Conservation (phyloP, 495 filamentous ascomycete species). For the Cenococcum geophilum region DNA sequence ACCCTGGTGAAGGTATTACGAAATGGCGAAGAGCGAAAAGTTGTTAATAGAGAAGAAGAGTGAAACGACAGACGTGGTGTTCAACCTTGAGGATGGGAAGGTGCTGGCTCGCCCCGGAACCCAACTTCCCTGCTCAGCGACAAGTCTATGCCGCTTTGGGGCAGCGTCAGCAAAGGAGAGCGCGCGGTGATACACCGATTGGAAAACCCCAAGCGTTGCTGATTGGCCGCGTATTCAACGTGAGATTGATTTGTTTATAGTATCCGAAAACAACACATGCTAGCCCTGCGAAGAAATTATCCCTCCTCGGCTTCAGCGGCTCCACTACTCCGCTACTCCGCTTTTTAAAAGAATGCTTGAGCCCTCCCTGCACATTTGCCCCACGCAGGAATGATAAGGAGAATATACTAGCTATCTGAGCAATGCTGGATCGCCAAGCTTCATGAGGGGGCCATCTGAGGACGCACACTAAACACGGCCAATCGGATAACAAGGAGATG, state of each 20-base stretch:
- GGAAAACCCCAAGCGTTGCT: not conserved
- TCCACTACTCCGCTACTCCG: not conserved
- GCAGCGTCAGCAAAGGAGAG: not conserved
- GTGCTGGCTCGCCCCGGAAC: not conserved
- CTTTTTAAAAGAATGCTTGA: not conserved
- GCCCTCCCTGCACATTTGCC: not conserved
- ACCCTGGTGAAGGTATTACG: slow-evolving; percentile 6
- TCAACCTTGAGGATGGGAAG: not conserved
- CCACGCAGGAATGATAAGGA: not conserved
- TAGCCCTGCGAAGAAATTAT: not conserved
- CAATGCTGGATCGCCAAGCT: not conserved
- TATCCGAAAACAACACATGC: not conserved
- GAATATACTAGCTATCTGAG: not conserved
- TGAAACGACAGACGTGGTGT: slow-evolving; percentile 1
- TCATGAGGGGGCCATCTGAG: not conserved
- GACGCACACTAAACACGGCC: not conserved
- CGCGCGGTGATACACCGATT: not conserved
- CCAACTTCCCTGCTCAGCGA: slow-evolving; percentile 7
- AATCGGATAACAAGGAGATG: not conserved
- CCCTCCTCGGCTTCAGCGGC: not conserved
- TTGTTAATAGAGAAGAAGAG: slow-evolving; percentile 6
- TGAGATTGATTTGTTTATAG: slow-evolving; percentile 1
- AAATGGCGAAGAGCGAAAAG: not conserved
- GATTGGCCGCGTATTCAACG: not conserved
- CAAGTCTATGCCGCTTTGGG: not conserved